Base-by-base conservation (phyloP, 2,329 filamentous ascomycete genomes). In the Colletotrichum nymphaeae region DNA sequence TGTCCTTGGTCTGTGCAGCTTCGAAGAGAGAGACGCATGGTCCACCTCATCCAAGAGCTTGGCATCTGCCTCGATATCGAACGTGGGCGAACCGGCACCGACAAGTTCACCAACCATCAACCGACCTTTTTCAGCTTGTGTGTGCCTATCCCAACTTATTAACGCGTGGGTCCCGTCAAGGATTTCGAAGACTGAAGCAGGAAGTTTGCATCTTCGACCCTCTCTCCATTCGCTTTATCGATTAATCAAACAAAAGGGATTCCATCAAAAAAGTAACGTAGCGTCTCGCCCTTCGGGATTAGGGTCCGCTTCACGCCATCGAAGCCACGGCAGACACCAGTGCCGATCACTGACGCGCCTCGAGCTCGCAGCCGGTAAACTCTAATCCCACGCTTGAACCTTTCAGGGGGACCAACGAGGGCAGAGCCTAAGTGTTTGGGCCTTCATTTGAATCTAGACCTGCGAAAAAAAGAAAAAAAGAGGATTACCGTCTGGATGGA, bases 311-410 rank as follows among this genome's bases (percentile, higher is more conserved):
- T 55, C 52, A 69, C 70, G 60, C 66, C 70, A 62, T 70, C 55
- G 60, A 64, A 26, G 46, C 46, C 53, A 26, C 57, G 26, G 42
- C 66, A 55, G 24, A 55, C 55, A 35, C 42, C 37, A 60, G 26
- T 69, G 70, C 55, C 60, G 66, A 64, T 73, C 70, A 46, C 53
- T 60, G 37, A 72, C 66, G 69, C 65, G 59, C 59, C 67, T 60
- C 5, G 19, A 24, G 56, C 37, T 55, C 60, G 12, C 53, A 69
- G 59, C 70, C 59, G 70, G 67, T 73, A 73, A 69, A 73, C 70
- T 69, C 65, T 60, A 73, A 69, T 30, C 26, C 59, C 37, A 63
- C 58, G 69, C 55, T 69, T 73, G 69, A 72, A 56, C 53, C 35
- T 67, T 72, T 68, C 64, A 68, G 42, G 70, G 66, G 28, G 53